Percentiles rank a stretch among this genome's conserved stretches.
Conservation (phyloP, 2,329 filamentous ascomycete genomes). For the Fusarium robinianum region DNA sequence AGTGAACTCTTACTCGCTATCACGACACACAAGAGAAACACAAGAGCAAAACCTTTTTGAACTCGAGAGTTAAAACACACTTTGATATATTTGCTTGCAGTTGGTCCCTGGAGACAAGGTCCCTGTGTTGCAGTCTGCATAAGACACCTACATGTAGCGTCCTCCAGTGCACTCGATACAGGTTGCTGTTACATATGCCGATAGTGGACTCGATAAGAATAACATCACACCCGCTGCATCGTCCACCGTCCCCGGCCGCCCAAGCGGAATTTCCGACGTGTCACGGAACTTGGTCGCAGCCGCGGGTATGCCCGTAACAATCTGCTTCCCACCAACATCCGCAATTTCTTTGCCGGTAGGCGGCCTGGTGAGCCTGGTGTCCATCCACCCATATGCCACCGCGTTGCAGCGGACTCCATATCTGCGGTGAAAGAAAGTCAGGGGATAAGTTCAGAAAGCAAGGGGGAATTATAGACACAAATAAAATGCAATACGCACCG, state of each 20-base stretch:
- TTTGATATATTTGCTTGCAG: too few relatives aligned
- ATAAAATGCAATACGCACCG: too few relatives aligned
- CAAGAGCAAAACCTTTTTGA: too few relatives aligned
- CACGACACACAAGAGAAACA: too few relatives aligned
- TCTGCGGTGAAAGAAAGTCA: too few relatives aligned
- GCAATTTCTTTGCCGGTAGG: neutral
- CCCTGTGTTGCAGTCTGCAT: too few relatives aligned
- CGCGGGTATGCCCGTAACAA: neutral
- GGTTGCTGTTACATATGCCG: neutral
- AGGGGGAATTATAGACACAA: too few relatives aligned
- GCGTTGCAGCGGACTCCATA: constrained; percentile 1
- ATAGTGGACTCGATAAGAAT: constrained; percentile 4
- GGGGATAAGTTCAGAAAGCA: neutral
- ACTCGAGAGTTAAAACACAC: too few relatives aligned
- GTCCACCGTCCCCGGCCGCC: neutral
- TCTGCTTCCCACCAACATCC: neutral
- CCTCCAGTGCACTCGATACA: constrained; percentile 5
- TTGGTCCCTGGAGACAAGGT: too few relatives aligned
- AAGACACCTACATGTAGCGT: constrained; percentile 3
- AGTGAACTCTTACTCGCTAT: too few relatives aligned
- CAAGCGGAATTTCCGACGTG: constrained; percentile 1
- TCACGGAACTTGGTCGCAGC: neutral
- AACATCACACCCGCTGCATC: constrained; percentile 1
- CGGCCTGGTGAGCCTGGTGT: neutral
- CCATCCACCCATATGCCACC: constrained; percentile 6